Evolutionary conservation across 768 basidiomycete species (phyloP), one percentile per base, ranked within the genome.

Genomic region (Kwoniella sp.): DNA sequence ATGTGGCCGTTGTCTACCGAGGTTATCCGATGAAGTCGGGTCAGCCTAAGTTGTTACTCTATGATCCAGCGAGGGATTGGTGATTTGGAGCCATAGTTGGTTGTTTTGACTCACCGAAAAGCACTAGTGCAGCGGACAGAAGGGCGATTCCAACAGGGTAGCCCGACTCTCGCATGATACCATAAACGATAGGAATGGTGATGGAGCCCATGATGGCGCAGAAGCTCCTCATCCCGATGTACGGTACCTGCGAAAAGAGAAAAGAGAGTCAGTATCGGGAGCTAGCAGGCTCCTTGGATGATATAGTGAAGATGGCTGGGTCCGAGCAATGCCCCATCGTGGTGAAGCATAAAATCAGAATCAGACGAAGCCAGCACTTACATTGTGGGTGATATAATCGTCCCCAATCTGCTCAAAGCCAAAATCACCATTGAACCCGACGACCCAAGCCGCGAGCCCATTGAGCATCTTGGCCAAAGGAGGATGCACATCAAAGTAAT

Each of bases 401-500:
- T 98, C 95, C 26, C 94, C 96, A 67, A 99, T 98, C 73, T 88
- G 89, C 65, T 96, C 91, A 84, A 99, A 99, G 29, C 87, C 85
- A 82, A 97, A 99, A 56, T 89, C 84, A 45, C 96, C 96, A 71
- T 97, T 90, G 76, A 94, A 98, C 11, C 95, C 96, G 30, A 93
- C 91, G 63, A 94, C 90, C 92, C 92, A 98, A 67, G 93, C 96
- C 29, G 91, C 91, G 34, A 96, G 85, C 47, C 89, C 96, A 75
- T 95, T 92, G 26, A 99, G 85, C 66, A 99, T 86, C 80, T 99
- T 99, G 47, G 96, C 94, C 57, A 98, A 87, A 1, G 96, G 96
- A 38, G 96, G 96, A 75, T 99, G 96, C 8, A 99, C 95, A 79
- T 99, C 96, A 84, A 99, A 99, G 83, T 98, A 98, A 83, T 97